These are phyloP conservation scores for Bremia lactucae DNA, from an alignment of 352 stramenopile genomes.

Conservation along the genomic window DNA sequence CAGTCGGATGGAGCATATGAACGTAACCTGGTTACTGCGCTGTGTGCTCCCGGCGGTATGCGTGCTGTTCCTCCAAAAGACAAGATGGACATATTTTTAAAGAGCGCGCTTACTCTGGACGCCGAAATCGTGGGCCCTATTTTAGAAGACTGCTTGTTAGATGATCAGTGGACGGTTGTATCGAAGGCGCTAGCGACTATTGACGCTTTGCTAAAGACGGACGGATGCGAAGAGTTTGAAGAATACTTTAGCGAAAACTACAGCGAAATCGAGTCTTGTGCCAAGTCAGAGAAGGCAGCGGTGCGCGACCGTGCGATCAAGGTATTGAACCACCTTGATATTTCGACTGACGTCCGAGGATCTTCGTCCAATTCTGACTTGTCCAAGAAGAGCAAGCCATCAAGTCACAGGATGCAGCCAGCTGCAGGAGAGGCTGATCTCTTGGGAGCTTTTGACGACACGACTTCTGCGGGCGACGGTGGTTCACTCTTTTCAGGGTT, in stretches of 20 bases:
- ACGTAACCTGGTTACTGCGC: slow-evolving; percentile 85
- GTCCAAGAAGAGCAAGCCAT: slow-evolving; percentile 19
- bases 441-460: slow-evolving; percentile 56
- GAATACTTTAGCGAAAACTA: slow-evolving; percentile 81
- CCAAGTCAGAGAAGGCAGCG: slow-evolving; percentile 65
- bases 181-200: slow-evolving; percentile 93
- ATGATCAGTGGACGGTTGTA: slow-evolving; percentile 84
- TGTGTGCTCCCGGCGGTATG: slow-evolving; percentile 91
- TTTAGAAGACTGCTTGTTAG: slow-evolving; percentile 88
- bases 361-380: slow-evolving; percentile 18
- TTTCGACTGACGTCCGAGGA: slow-evolving; percentile 24
- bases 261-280: slow-evolving; percentile 60
- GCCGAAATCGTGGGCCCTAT: slow-evolving; percentile 90
- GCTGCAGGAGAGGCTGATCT: slow-evolving; percentile 44
- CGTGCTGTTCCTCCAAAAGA: slow-evolving; percentile 90
- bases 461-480: slow-evolving; percentile 25
- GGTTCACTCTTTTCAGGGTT: slow-evolving; percentile 52
- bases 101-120: slow-evolving; percentile 86
- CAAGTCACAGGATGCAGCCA: slow-evolving; percentile 29
- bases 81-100: slow-evolving; percentile 89
- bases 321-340: slow-evolving; percentile 48
- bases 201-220: slow-evolving; percentile 70
- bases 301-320: slow-evolving; percentile 71
- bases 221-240: slow-evolving; percentile 74
- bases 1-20: slow-evolving; percentile 87